Base-by-base conservation (phyloP, 225 moss, liverwort and hornwort genomes). In the Sphagnum contortum region DNA sequence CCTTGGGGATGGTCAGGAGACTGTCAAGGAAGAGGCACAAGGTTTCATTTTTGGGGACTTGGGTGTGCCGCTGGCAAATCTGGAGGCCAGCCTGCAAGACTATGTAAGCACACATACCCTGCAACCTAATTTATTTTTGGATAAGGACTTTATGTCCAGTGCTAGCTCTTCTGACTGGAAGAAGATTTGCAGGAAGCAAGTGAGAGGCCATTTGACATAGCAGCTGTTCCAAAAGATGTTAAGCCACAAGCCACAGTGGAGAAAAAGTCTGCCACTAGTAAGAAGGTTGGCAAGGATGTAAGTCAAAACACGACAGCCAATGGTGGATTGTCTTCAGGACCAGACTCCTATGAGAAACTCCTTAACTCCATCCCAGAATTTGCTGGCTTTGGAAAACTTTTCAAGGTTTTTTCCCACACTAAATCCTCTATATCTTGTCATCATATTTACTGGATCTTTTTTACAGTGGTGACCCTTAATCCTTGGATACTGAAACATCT, bases 281-380 rank as follows among this genome's bases (percentile, higher is more conserved):
- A 88, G 81, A 92, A 90, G 72, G 83, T 79, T 72, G 68, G 64
- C 9, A 86, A 86, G 54, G 94, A 91, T 60, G 85, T 80, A 6
- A 78, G 66, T 63, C 83, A 80, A 54, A 90, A 92, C 74, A 80
- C 74, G 68, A 68, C 59, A 56, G 81, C 75, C 47, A 88, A 90
- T 73, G 79, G 86, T 67, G 86, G 79, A 69, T 29, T 29, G 29
- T 63, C 67, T 66, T 64, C 64, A 48, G 70, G 61, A 2, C 12
- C 77, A 48, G 79, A 74, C 54, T 64, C 79, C 10, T 85, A 92
- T 61, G 88, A 92, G 65, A 87, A 64, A 70, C 68, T 92, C 57
- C 70, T 92, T 45, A 96, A 87, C 63, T 73, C 81, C 0, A 79
- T 92, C 64, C 88, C 92, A 47, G 83, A 92, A 45, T 90, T 92